A percentile compares a stretch with the other conserved stretches of the same genome.
These are phyloP conservation scores for Pyricularia sp. DNA, from an alignment of 2,329 filamentous ascomycete species.

Conservation along the genomic window DNA sequence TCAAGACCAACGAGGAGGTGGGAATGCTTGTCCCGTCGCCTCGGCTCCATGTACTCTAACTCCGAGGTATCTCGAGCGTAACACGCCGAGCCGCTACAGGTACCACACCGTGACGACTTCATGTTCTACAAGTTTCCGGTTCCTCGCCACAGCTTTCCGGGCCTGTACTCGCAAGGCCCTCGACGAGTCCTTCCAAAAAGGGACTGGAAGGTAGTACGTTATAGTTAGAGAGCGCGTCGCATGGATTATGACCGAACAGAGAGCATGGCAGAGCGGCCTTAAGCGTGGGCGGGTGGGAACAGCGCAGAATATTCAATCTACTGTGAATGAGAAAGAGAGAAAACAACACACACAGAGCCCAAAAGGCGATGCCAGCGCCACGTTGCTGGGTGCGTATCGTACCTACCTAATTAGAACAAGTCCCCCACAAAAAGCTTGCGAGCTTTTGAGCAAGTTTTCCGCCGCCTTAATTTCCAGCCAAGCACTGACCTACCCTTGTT, in stretches of 20 bases:
- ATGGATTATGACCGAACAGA: neutral
- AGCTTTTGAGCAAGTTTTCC: slow-evolving; percentile 15
- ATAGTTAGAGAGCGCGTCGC: neutral
- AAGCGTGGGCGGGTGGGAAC: neutral
- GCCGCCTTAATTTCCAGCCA: neutral
- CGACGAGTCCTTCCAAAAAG: neutral
- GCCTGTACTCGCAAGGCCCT: neutral
- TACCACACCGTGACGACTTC: neutral
- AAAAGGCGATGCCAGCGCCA: neutral
- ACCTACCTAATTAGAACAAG: neutral
- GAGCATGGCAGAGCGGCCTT: neutral
- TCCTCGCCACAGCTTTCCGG: neutral
- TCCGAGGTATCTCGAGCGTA: neutral
- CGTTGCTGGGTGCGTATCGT: neutral
- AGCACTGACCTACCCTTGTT: neutral
- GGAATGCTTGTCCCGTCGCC: too few relatives aligned
- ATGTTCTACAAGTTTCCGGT: neutral
- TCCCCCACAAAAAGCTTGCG: slow-evolving; percentile 6
- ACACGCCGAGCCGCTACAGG: neutral
- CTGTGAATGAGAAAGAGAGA: too few relatives aligned
- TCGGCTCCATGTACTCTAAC: too few relatives aligned
- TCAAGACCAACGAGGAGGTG: neutral
- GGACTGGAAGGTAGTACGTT: neutral
- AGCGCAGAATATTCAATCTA: neutral
- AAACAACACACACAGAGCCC: neutral